Evolutionary conservation across 257 asterid genomes (phyloP).

Genomic region (Schizonepeta tenuifolia): DNA sequence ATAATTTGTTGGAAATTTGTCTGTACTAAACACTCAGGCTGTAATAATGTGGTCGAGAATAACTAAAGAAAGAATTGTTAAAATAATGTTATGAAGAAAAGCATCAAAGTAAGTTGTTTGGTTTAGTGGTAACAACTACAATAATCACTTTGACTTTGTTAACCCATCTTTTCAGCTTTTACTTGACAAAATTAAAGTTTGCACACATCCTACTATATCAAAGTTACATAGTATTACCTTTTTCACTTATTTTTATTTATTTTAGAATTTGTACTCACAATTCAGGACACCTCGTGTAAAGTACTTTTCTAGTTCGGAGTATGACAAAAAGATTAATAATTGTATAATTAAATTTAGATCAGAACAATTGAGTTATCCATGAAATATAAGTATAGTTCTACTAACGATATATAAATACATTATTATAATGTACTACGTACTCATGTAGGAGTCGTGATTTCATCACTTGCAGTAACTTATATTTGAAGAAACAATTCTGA

Average conservation of each 20-base stretch:
- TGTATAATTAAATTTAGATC: not conserved
- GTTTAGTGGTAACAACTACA: conserved; percentile 45
- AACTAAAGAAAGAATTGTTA: conserved; percentile 4
- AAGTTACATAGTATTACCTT: not conserved
- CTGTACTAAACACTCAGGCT: conserved; percentile 38
- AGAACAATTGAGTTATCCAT: too few relatives aligned
- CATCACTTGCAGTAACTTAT: not conserved
- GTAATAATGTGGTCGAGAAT: conserved; percentile 60
- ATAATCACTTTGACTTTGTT: conserved; percentile 53
- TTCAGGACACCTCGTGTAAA: too few relatives aligned
- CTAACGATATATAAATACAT: too few relatives aligned
- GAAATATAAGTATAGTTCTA: too few relatives aligned
- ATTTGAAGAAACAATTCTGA: too few relatives aligned
- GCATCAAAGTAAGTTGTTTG: conserved; percentile 22
- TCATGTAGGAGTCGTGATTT: not conserved
- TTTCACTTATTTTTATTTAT: not conserved
- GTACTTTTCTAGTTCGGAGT: too few relatives aligned
- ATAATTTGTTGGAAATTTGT: conserved; percentile 35
- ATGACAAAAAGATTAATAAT: not conserved
- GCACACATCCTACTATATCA: not conserved
- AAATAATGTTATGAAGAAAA: conserved; percentile 21
- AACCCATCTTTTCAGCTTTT: conserved; percentile 26
- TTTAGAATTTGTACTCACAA: not conserved
- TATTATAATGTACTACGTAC: too few relatives aligned
- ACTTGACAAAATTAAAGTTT: conserved; percentile 24